Conservation (phyloP, 306 rosid genomes). For the Coriaria nepalensis region DNA sequence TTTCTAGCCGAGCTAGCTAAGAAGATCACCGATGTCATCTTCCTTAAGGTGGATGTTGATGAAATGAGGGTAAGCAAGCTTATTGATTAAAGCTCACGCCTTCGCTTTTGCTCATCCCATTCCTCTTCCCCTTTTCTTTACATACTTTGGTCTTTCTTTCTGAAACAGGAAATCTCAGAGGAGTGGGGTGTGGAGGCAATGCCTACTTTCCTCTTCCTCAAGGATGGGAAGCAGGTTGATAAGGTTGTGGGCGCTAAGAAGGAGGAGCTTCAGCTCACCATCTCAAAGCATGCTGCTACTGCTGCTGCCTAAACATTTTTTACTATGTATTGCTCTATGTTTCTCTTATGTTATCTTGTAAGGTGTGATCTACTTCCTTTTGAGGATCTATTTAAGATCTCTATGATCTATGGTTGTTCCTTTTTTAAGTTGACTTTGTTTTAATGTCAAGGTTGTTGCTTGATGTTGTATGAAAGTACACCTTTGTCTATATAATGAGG, state of each 20-base stretch:
- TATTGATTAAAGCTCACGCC: not conserved
- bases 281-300: conserved; percentile 19
- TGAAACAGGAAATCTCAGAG: conserved; percentile 27
- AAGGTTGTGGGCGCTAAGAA: conserved; percentile 20
- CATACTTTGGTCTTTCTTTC: not conserved
- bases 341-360: too few relatives aligned
- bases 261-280: conserved; percentile 12
- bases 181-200: conserved; percentile 30
- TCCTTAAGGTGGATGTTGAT: conserved; percentile 56
- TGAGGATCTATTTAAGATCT: too few relatives aligned
- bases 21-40: conserved; percentile 19
- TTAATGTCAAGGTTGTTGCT: too few relatives aligned
- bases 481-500: too few relatives aligned
- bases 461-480: too few relatives aligned
- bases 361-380: too few relatives aligned
- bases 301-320: too few relatives aligned
- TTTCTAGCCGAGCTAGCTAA: conserved; percentile 46
- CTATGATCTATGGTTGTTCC: too few relatives aligned
- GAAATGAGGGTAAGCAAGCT: conserved; percentile 34
- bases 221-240: conserved; percentile 5
- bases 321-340: too few relatives aligned
- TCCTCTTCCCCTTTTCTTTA: too few relatives aligned
- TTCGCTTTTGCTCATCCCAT: not conserved
- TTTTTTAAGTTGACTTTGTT: too few relatives aligned
- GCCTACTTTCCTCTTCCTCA: conserved; percentile 55